Base-by-base conservation (phyloP, 768 basidiomycete genomes). In the Termitomyces sp. region DNA sequence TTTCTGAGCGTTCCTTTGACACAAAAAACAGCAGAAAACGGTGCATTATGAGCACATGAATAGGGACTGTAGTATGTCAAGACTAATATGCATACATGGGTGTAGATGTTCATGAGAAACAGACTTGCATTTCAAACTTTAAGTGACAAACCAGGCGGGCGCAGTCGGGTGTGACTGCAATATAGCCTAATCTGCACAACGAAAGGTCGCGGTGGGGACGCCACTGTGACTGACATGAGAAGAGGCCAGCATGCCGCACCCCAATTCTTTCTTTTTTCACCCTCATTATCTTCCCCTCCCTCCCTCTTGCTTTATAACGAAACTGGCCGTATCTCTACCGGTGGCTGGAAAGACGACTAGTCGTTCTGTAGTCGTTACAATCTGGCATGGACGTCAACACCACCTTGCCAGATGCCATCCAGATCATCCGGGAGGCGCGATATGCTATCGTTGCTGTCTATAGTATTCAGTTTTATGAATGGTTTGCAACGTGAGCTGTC, bases 391-490 rank as follows among this genome's bases (percentile, higher is more conserved):
- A 60, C 42, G 38, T 47, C 36, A 45, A 61, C 28, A 58, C 56
- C 3, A 18, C 51, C 24, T 45, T 57, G 45, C 4, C 53, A 35
- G 33, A 47, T 53, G 63, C 56, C 30, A 18, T 64, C 40, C 47
- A 36, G 42, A 63, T 58, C 42, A 66, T 70, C 33, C 59, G 59
- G 20, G 65, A 64, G 36, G 62, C 66, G 12, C 68, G 73, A 38
- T 72, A 70, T 63, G 70, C 70, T 24, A 68, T 77, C 35, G 63
- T 67, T 9, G 69, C 73, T 1, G 70, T 71, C 28, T 68, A 70
- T 26, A 61, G 56, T 22, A 54, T 77, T 36, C 68, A 68, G 56
- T 20, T 75, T 4, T 76, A 72, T 58, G 76, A 78, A 56, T 76
- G 74, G 74, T 46, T 73, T 10, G 59, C 64, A 33, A 69, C 66